Conservation (phyloP, 345 rosid genomes). For the Eucalyptus sp. region DNA sequence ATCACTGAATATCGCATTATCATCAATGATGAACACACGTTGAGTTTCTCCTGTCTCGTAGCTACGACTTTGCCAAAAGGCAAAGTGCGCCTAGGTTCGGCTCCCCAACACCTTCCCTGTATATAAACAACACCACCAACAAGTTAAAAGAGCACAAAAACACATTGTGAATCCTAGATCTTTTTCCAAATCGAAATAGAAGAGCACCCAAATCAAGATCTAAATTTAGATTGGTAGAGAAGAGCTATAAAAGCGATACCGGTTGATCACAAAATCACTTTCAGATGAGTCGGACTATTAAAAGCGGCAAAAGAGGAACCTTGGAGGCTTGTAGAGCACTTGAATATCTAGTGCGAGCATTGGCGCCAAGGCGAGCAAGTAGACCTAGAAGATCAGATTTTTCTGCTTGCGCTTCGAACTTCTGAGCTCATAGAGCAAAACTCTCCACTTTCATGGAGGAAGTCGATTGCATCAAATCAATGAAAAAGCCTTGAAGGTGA, state of each 20-base stretch:
- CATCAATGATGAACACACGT: too few relatives aligned
- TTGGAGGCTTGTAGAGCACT: not conserved
- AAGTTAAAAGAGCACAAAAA: not conserved
- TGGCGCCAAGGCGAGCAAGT: not conserved
- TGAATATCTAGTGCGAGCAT: not conserved
- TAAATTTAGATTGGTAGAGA: not conserved
- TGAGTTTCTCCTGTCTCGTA: too few relatives aligned
- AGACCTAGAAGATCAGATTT: not conserved
- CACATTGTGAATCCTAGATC: not conserved
- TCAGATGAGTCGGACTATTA: not conserved
- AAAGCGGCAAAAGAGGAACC: not conserved
- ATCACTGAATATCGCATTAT: not conserved
- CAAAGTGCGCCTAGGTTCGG: rapidly evolving
- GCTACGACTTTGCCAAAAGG: not conserved
- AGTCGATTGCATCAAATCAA: not conserved
- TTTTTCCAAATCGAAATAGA: not conserved
- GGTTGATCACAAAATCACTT: not conserved
- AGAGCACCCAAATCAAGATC: not conserved
- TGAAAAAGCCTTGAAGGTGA: not conserved
- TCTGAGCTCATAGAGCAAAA: not conserved
- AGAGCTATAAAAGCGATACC: not conserved
- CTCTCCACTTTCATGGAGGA: not conserved
- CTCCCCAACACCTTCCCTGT: not conserved
- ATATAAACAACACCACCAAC: not conserved
- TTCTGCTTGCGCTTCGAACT: not conserved